Evolutionary conservation across 2,329 filamentous ascomycete species (phyloP).

Genomic region (Orbilia ellipsospora): DNA sequence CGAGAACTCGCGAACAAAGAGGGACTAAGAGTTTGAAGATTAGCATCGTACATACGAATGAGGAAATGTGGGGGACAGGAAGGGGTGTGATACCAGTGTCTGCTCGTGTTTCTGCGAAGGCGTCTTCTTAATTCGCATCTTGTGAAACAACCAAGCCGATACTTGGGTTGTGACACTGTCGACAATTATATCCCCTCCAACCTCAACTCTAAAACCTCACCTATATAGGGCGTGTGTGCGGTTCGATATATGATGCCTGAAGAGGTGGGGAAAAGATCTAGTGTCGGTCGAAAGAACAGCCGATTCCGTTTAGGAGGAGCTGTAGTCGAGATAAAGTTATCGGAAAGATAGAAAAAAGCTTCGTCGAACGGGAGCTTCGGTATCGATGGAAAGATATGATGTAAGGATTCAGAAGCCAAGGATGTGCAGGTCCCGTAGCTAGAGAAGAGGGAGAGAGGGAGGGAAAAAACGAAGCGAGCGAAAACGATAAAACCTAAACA

Average conservation of each 20-base stretch:
- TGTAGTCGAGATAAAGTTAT: slow-evolving; percentile 29
- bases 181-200: slow-evolving; percentile 51
- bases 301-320: slow-evolving; percentile 1
- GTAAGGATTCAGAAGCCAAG: slow-evolving; percentile 34
- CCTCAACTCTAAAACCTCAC: slow-evolving; percentile 44
- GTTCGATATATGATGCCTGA: slow-evolving; percentile 41
- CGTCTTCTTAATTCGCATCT: slow-evolving; percentile 68
- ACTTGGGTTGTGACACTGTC: slow-evolving; percentile 53
- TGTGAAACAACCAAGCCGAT: slow-evolving; percentile 55
- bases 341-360: slow-evolving; percentile 1
- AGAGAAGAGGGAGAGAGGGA: slow-evolving; percentile 10
- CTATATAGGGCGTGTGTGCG: slow-evolving; percentile 10
- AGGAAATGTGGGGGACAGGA: not conserved
- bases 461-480: slow-evolving; percentile 20
- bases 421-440: slow-evolving; percentile 34
- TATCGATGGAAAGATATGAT: slow-evolving; percentile 27
- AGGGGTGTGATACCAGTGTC: slow-evolving; percentile 63
- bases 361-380: slow-evolving; percentile 15
- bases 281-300: slow-evolving; percentile 4
- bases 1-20: slow-evolving; percentile 85
- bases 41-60: slow-evolving; percentile 58
- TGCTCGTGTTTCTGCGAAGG: slow-evolving; percentile 68
- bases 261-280: not conserved
- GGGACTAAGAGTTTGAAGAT: slow-evolving; percentile 71
- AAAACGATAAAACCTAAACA: slow-evolving; percentile 19